Evolutionary conservation across 345 rosid species (phyloP).

Genomic region (Eucalyptus cloeziana): DNA sequence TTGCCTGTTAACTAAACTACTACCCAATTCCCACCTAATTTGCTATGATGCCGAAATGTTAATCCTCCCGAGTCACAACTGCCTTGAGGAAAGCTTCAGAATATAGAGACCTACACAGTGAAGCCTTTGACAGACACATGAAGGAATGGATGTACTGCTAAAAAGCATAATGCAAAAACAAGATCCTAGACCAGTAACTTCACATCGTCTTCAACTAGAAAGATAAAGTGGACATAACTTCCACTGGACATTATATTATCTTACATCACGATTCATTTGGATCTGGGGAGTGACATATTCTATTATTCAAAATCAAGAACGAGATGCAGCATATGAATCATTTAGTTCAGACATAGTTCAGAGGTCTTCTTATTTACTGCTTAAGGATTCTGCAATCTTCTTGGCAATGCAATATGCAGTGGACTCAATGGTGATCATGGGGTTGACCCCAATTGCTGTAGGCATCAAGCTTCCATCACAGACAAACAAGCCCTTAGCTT

Average conservation of each 20-base stretch:
- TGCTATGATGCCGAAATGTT: neutral
- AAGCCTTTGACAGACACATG: neutral
- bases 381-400: neutral
- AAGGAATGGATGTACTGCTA: neutral
- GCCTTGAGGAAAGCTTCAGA: neutral
- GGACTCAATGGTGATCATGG: slow-evolving; percentile 3
- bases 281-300: neutral
- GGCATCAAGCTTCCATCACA: slow-evolving; percentile 5
- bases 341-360: neutral
- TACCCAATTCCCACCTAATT: neutral
- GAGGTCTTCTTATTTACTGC: neutral
- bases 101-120: neutral
- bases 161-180: neutral
- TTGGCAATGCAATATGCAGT: slow-evolving; percentile 1
- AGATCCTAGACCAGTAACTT: neutral
- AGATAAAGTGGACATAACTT: neutral
- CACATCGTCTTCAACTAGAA: neutral
- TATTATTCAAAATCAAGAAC: neutral
- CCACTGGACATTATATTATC: neutral
- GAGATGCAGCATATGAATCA: neutral
- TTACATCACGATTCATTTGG: neutral
- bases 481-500: neutral
- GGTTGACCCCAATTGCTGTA: neutral
- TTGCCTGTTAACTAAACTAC: neutral
- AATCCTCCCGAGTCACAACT: neutral